phyloP scores from a whole-genome alignment of 2,329 filamentous ascomycete species.

The Sclerotinia borealis region DNA sequence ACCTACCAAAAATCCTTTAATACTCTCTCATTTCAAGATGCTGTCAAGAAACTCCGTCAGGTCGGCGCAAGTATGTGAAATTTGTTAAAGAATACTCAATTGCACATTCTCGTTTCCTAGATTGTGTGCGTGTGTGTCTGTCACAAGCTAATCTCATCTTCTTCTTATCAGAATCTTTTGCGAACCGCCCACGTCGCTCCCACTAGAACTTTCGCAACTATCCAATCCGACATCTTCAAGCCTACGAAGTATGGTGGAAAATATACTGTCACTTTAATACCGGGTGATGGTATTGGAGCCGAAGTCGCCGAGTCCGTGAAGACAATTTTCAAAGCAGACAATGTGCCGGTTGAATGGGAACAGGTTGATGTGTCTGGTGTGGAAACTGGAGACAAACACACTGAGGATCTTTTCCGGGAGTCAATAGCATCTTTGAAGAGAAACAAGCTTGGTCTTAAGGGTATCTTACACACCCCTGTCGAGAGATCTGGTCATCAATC shows the following conservation, averaged over 20 bases:
- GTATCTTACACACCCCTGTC: slow-evolving; percentile 96
- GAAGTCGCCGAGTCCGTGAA: slow-evolving; percentile 98
- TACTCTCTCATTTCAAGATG: slow-evolving; percentile 23
- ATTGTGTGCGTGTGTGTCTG: background rate
- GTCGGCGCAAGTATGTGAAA: slow-evolving; percentile 41
- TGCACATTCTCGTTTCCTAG: slow-evolving; percentile 18
- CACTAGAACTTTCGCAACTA: slow-evolving; percentile 58
- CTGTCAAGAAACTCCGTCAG: slow-evolving; percentile 31
- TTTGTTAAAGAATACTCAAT: slow-evolving; percentile 20
- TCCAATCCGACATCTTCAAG: slow-evolving; percentile 97
- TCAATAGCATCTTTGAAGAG: slow-evolving; percentile 91
- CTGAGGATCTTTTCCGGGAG: slow-evolving; percentile 92
- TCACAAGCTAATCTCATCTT: slow-evolving; percentile 12
- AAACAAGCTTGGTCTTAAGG: slow-evolving; percentile 99
- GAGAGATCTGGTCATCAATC: slow-evolving; percentile 95
- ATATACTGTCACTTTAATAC: slow-evolving; percentile 97
- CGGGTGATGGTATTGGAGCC: slow-evolving; percentile 96
- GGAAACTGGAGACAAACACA: slow-evolving; percentile 74
- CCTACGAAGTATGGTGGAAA: slow-evolving; percentile 93
- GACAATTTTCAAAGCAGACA: slow-evolving; percentile 99
- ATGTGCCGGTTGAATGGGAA: slow-evolving; percentile 97
- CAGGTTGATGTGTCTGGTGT: slow-evolving; percentile 94
- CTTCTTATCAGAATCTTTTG: slow-evolving; percentile 33
- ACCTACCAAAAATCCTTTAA: slow-evolving; percentile 2
- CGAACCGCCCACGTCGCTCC: slow-evolving; percentile 27